phyloP scores from a whole-genome alignment of 192 early-diverging fungal genomes.

The Entomortierella beljakovae region DNA sequence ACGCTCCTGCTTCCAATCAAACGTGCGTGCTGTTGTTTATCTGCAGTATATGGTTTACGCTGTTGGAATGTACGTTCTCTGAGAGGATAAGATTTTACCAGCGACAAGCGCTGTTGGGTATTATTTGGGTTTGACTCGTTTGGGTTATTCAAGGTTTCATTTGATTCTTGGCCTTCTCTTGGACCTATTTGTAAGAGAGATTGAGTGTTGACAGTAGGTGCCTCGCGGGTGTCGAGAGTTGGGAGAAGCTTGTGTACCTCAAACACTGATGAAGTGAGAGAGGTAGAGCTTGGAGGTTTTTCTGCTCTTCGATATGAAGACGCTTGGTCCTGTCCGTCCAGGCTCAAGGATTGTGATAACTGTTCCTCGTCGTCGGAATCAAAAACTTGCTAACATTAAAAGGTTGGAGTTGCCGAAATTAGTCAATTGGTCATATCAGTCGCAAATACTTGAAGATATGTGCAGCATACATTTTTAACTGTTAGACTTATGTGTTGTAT shows the following conservation, averaged over 20 bases:
- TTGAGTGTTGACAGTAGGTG: too few relatives aligned
- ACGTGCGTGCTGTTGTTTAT: slow-evolving; percentile 37
- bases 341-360: neutral
- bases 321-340: too few relatives aligned
- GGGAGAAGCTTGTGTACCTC: too few relatives aligned
- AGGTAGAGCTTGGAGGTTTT: too few relatives aligned
- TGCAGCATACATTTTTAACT: too few relatives aligned
- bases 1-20: slow-evolving; percentile 7
- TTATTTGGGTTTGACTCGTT: neutral
- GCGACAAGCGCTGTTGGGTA: neutral
- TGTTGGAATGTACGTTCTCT: slow-evolving; percentile 37
- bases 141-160: neutral
- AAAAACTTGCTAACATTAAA: neutral
- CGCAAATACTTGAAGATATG: neutral
- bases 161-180: too few relatives aligned
- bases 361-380: slow-evolving; percentile 13
- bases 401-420: neutral
- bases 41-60: slow-evolving; percentile 27
- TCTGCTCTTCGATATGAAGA: too few relatives aligned
- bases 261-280: too few relatives aligned
- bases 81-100: slow-evolving; percentile 20
- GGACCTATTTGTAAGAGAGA: too few relatives aligned
- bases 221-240: too few relatives aligned
- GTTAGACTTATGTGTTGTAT: too few relatives aligned
- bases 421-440: too few relatives aligned